phyloP scores from a whole-genome alignment of 805 yeast species.

The Ogataea pignaliae region DNA sequence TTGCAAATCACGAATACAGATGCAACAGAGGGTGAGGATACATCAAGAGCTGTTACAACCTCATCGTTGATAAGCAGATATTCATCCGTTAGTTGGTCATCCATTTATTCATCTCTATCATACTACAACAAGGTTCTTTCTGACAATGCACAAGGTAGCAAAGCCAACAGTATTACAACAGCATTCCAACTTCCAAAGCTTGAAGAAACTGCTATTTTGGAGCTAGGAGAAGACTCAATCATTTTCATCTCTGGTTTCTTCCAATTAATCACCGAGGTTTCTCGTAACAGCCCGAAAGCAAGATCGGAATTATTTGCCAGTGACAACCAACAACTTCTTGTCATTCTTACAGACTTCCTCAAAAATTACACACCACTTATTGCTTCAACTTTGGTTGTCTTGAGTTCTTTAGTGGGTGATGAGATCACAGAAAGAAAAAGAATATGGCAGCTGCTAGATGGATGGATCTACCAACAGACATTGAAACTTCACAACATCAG shows the following conservation, averaged over 20 bases:
- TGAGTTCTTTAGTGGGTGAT: constrained; percentile 53
- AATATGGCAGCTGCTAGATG: constrained; percentile 69
- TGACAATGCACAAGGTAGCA: constrained; percentile 3
- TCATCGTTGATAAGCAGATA: constrained; percentile 22
- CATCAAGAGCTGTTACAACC: constrained; percentile 10
- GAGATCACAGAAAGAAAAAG: constrained; percentile 37
- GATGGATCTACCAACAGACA: constrained; percentile 51
- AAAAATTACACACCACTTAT: constrained; percentile 23
- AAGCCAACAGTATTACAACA: not conserved
- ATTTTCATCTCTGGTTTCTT: constrained; percentile 71
- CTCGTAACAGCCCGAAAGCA: constrained; percentile 36
- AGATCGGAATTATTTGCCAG: constrained; percentile 29
- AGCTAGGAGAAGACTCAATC: constrained; percentile 75
- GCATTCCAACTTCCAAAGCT: constrained; percentile 6
- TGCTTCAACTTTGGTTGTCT: constrained; percentile 53
- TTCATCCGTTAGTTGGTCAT: constrained; percentile 33
- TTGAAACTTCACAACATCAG: constrained; percentile 8
- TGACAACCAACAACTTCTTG: constrained; percentile 28
- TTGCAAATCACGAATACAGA: constrained; percentile 31
- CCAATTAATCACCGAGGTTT: constrained; percentile 55
- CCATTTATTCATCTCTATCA: constrained; percentile 30
- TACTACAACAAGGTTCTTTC: constrained; percentile 29
- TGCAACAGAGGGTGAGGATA: constrained; percentile 7
- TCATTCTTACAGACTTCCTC: constrained; percentile 24
- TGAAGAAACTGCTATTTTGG: constrained; percentile 34